Evolutionary conservation across 768 basidiomycete genomes (phyloP), one percentile per base, ranked within the genome.

Genomic region (Amylocystis lapponica): DNA sequence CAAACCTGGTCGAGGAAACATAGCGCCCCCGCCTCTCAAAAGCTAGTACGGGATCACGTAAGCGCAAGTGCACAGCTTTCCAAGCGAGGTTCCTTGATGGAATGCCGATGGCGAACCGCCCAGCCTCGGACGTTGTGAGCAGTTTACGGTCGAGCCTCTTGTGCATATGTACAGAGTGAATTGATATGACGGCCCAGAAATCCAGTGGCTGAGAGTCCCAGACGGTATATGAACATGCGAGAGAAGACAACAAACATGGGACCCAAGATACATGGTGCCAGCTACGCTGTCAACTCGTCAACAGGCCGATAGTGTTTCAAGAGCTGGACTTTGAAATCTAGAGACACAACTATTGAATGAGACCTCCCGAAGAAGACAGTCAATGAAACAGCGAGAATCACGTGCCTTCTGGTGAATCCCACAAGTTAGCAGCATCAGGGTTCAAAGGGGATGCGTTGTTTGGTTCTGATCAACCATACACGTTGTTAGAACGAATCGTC

Each of bases 401-500:
- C 72, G 31, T 57, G 82, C 86, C 78, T 49, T 77, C 76, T n/a
- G 79, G 74, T 27, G 74, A 71, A 49, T 70, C 74, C 92, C 92
- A 95, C 17, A 92, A 66, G 14, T 74, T 71, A 3, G 91, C 86
- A 2, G 92, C 92, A 51, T 94, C 91, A 6, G 82, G 70, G 59
- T 94, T 94, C 45, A 95, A 66, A 6, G 92, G 92, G 5, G 90
- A 93, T 13, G 84, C 86, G 59, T 93, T 94, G 71, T 95, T 94
- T 21, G 91, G 92, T 63, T 95, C 91, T 90, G 54, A 17, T 21
- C 27, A 29, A 46, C n/a, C n/a, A n/a, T n/a, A n/a, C n/a, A n/a
- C n/a, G n/a, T n/a, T n/a, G n/a, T n/a, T n/a, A n/a, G n/a, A n/a
- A 14, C 12, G 29, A 36, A 5, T 34, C 14, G 12, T 31, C 13